Evolutionary conservation across 163 green algal species (phyloP).

Genomic region (Chlorella variabilis): DNA sequence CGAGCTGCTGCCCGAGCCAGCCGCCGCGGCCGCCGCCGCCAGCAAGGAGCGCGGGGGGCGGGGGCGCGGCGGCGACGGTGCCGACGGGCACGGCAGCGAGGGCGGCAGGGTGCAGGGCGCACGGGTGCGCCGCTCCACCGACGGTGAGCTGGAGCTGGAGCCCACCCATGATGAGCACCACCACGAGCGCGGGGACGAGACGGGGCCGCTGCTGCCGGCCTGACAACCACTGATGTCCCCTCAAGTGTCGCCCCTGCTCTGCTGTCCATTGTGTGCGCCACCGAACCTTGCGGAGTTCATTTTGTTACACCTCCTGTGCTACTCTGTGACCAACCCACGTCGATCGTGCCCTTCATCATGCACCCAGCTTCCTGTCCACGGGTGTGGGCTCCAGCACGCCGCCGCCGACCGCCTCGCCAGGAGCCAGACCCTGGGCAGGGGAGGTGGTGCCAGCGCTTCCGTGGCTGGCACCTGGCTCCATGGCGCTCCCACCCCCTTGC

Average conservation of each 20-base stretch:
- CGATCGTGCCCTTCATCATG: no score
- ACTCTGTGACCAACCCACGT: no score
- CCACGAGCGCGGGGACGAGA: background rate
- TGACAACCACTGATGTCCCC: no score
- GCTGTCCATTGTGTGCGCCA: no score
- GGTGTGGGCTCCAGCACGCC: slow-evolving; percentile 20
- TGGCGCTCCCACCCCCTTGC: background rate
- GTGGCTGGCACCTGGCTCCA: background rate
- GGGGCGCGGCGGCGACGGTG: background rate
- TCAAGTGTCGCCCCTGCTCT: no score
- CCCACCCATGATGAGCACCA: background rate
- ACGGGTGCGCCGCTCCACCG: background rate
- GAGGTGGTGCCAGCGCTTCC: no score
- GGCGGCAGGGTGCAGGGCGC: background rate
- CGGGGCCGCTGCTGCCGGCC: background rate
- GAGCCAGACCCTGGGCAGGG: no score
- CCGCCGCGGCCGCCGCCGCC: background rate
- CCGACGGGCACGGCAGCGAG: background rate
- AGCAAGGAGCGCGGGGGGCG: background rate
- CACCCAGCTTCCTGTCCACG: background rate
- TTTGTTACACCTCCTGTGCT: no score
- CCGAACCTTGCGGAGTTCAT: no score
- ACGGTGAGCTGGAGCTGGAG: slow-evolving; percentile 7
- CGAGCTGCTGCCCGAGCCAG: background rate
- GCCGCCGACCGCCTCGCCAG: background rate